Base-by-base conservation (phyloP, 2,329 filamentous ascomycete genomes). In the Aspergillus pseudoviridinutans region DNA sequence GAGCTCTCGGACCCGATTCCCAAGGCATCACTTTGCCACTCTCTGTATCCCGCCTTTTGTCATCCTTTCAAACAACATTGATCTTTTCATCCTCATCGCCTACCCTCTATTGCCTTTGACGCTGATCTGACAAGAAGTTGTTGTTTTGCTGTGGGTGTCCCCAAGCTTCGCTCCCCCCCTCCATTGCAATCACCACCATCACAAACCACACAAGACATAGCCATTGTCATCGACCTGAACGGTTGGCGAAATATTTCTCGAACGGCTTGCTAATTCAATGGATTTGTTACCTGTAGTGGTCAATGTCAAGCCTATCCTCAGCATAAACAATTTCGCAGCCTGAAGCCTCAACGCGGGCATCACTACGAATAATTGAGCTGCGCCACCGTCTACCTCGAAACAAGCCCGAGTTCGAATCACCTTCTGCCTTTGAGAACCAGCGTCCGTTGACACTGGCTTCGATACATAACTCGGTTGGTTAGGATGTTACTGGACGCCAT, bases 401-500 rank as follows among this genome's bases (percentile, higher is more conserved):
- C 51, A 50, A 42, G 49, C 50, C 14, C 14, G 32, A 2, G 5
- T 38, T 35, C 32, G 14, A 38, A 25, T 44, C 49, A 41, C 35
- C 50, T 20, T 47, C 56, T 51, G 38, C 29, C 22, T 25, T 60
- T 7, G 6, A 38, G 32, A 38, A 38, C 32, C 32, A 38, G 32
- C 32, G 32, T 38, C 32, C 6, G 14, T 38, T 38, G 32, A 38
- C 32, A 24, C 41, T 57, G 49, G 25, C 49, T 25, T 49, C 50
- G 22, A 50, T 53, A 38, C 24, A 50, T 24, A 32, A 17, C 28
- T n/a, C 28, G 12, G 22, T 49, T 53, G 54, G 49, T 17, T 61
- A 69, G 61, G 53, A 74, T 75, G 72, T 64, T 74, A 58, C 58
- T 70, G 59, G 72, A 69, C 65, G 67, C 68, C 61, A 76, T 77